A percentile compares a stretch with the other conserved stretches of the same genome.
Evolutionary conservation across 768 basidiomycete genomes (phyloP).

Genomic region (Boletus pseudo-olivaceus): DNA sequence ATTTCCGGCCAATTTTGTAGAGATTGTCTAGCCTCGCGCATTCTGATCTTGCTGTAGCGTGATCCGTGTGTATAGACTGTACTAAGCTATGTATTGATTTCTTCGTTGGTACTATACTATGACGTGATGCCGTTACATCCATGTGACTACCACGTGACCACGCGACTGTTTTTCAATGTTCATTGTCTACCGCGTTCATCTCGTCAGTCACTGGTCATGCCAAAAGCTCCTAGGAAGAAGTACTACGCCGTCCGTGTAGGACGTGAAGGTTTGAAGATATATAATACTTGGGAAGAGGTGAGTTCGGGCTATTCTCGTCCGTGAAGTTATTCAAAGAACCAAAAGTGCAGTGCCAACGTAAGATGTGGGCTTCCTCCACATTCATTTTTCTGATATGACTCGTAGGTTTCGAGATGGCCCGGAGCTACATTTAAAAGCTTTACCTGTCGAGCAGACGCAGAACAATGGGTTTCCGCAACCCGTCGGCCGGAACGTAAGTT

Average conservation of each 20-base stretch:
- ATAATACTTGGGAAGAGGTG: slow-evolving; percentile 59
- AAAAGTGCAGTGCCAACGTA: slow-evolving; percentile 49
- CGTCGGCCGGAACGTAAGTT: slow-evolving; percentile 17
- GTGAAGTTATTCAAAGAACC: not conserved
- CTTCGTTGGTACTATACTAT: not conserved
- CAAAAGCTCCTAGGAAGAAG: slow-evolving; percentile 36
- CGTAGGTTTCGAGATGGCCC: slow-evolving; percentile 53
- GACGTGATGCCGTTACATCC: not conserved
- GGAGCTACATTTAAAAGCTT: slow-evolving; percentile 55
- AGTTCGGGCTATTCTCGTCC: slow-evolving; percentile 9
- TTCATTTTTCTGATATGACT: not conserved
- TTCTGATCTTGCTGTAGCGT: not conserved
- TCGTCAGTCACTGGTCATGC: slow-evolving; percentile 16
- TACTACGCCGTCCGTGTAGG: slow-evolving; percentile 63
- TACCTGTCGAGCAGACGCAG: slow-evolving; percentile 39
- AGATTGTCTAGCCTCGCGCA: slow-evolving; percentile 40
- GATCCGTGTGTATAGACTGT: not conserved
- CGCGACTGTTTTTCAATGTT: not conserved
- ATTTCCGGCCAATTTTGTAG: slow-evolving; percentile 86
- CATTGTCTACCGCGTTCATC: not conserved
- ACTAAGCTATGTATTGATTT: not conserved
- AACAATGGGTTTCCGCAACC: slow-evolving; percentile 42
- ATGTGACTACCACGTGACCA: not conserved
- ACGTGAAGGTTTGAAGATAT: slow-evolving; percentile 54
- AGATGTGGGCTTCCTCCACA: not conserved